Evolutionary conservation across 2,329 filamentous ascomycete genomes (phyloP).

Genomic region (Alternaria sp.): DNA sequence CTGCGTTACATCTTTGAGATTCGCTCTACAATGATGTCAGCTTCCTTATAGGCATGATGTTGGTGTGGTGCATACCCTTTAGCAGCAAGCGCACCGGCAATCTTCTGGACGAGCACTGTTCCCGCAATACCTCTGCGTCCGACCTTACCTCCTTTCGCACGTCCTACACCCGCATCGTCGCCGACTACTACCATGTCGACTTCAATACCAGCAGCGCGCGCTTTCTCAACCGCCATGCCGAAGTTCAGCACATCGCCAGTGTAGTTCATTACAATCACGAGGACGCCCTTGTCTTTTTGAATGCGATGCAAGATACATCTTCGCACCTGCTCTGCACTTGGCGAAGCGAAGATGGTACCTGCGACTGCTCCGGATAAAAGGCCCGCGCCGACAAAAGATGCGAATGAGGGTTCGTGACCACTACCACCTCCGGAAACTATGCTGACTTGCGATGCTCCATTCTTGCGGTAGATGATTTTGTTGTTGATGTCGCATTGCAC

Average conservation of each 20-base stretch:
- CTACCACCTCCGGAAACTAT: slow-evolving; percentile 88
- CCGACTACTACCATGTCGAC: slow-evolving; percentile 91
- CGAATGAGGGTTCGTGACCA: slow-evolving; percentile 89
- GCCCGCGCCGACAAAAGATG: slow-evolving; percentile 81
- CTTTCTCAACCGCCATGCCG: slow-evolving; percentile 91
- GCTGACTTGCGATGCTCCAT: slow-evolving; percentile 66
- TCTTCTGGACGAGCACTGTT: slow-evolving; percentile 90
- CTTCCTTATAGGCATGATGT: not conserved
- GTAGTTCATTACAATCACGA: slow-evolving; percentile 97
- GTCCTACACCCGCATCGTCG: slow-evolving; percentile 89
- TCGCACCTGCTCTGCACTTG: slow-evolving; percentile 81
- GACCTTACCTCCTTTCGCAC: slow-evolving; percentile 84
- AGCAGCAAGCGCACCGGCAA: slow-evolving; percentile 81
- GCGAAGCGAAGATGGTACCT: slow-evolving; percentile 85
- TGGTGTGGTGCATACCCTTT: slow-evolving; percentile 58
- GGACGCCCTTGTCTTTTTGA: slow-evolving; percentile 72
- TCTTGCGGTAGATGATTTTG: slow-evolving; percentile 65
- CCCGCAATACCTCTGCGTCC: slow-evolving; percentile 89
- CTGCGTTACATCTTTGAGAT: slow-evolving; percentile 72
- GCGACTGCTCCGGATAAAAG: slow-evolving; percentile 82
- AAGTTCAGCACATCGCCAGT: slow-evolving; percentile 82
- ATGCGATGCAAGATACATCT: slow-evolving; percentile 76
- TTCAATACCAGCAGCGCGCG: slow-evolving; percentile 75
- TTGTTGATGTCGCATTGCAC: slow-evolving; percentile 77
- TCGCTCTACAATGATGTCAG: slow-evolving; percentile 42